These are phyloP conservation scores for Zarea fungicola DNA, from an alignment of 2,329 filamentous ascomycete species.

Conservation along the genomic window DNA sequence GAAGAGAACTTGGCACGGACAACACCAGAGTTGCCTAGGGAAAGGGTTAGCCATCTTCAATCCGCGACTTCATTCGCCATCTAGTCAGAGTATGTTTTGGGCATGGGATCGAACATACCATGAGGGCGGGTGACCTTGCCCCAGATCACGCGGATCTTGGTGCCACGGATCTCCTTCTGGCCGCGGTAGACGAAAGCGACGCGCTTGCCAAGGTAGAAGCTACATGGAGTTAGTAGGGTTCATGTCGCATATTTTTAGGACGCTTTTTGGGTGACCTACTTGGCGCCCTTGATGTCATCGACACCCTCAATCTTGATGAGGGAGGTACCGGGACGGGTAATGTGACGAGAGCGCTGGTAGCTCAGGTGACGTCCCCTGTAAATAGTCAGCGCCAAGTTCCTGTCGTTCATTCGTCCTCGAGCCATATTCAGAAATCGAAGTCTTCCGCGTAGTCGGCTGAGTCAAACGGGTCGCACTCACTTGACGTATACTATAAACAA, in stretches of 20 bases:
- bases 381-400: constrained; percentile 15
- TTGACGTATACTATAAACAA: constrained; percentile 73
- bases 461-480: constrained; percentile 51
- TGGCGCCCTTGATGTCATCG: constrained; percentile 81
- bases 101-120: constrained; percentile 63
- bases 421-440: constrained; percentile 2
- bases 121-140: constrained; percentile 96
- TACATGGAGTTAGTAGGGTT: constrained; percentile 27
- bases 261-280: constrained; percentile 50
- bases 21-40: constrained; percentile 92
- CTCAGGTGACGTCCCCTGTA: constrained; percentile 92
- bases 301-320: constrained; percentile 99
- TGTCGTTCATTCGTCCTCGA: background rate
- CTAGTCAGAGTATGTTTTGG: too few species aligned
- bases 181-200: constrained; percentile 98
- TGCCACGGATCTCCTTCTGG: constrained; percentile 89
- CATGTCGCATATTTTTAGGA: background rate
- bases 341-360: constrained; percentile 94
- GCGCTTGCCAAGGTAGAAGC: constrained; percentile 98
- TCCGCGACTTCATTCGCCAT: too few species aligned
- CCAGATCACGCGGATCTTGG: constrained; percentile 99
- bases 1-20: constrained; percentile 95
- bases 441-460: constrained; percentile 20
- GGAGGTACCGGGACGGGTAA: constrained; percentile 82
- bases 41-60: constrained; percentile 20